Evolutionary conservation across 768 basidiomycete species (phyloP), one percentile per base, ranked within the genome.

Genomic region (Naganishia randhawae): DNA sequence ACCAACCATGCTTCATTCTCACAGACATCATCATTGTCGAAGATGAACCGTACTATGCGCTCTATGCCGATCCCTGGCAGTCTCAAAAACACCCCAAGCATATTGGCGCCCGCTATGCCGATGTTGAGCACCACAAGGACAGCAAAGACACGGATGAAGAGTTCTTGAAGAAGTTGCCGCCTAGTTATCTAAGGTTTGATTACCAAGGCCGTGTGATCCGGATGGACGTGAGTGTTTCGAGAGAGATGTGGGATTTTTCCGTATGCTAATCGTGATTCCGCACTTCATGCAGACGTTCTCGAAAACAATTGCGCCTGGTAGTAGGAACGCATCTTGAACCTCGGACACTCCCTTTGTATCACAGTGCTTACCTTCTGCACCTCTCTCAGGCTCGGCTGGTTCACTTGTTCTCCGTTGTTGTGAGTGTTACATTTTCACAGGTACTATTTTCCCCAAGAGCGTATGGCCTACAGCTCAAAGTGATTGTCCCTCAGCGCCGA

Each of bases 191-290:
- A 66, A 86, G 85, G 50, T 81, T 87, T 73, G 90, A 92, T 76
- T 86, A 85, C 69, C 85, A 92, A 77, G 91, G 90, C 3, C 85
- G 91, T 33, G 91, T 94, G 50, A 86, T 94, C 67, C 87, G 90
- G 3, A 80, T 92, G 39, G 91, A 92, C 74, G 57, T 75, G 66
- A 71, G 72, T 73, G 14, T 27, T 4, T 7, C 22, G 5, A 29
- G 25, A 5, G 52, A 37, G 16, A 37, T 16, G 3, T 48, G 45
- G 3, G 16, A 17, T 3, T 7, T 16, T 17, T 22, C n/a, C 19
- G 45, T 3, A 11, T 22, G 45, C 45, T 48, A 22, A 48, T 48
- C 13, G 19, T 3, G 7, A 22, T 48, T n/a, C 19, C 45, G 45
- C n/a, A 5, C 14, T 41, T 61, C n/a, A 2, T 41, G 10, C 54